Conservation (phyloP, 768 basidiomycete species). For the Hericium alpestre region DNA sequence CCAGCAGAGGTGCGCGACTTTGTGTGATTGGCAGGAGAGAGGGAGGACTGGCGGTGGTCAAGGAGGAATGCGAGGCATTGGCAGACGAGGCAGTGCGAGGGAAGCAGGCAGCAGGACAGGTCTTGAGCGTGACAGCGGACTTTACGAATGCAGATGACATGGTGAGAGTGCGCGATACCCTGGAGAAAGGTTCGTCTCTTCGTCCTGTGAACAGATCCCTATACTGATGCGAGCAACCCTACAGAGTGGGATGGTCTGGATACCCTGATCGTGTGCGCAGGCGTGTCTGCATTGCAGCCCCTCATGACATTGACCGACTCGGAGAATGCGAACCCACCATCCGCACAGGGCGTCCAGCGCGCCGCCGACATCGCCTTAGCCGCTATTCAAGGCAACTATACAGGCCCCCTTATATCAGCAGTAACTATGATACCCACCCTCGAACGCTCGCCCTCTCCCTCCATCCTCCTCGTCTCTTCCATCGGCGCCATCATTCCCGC, state of each 20-base stretch:
- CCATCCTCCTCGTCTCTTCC: constrained; percentile 71
- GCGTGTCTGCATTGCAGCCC: constrained; percentile 73
- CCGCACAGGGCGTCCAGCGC: constrained; percentile 47
- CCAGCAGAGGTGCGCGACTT: constrained; percentile 60
- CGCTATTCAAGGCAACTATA: constrained; percentile 54
- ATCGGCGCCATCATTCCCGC: constrained; percentile 73
- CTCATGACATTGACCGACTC: constrained; percentile 62
- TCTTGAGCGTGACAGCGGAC: constrained; percentile 51
- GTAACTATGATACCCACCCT: constrained; percentile 73
- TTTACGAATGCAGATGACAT: constrained; percentile 59
- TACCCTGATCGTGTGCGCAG: constrained; percentile 73
- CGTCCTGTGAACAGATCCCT: neutral
- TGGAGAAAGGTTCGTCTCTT: constrained; percentile 45
- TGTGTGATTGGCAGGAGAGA: constrained; percentile 65
- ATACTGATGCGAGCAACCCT: neutral
- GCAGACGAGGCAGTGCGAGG: constrained; percentile 2
- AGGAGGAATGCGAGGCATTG: constrained; percentile 40
- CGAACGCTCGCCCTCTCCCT: constrained; percentile 51
- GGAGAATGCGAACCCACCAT: constrained; percentile 26
- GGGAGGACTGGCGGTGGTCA: constrained; percentile 45
- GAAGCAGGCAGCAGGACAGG: constrained; percentile 13
- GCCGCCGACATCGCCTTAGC: constrained; percentile 45
- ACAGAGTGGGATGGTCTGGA: constrained; percentile 77
- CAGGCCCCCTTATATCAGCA: constrained; percentile 60
- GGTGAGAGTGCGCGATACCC: constrained; percentile 39